These are phyloP conservation scores for Coelastrella sp. DNA, from an alignment of 139 green algal species.

Conservation along the genomic window DNA sequence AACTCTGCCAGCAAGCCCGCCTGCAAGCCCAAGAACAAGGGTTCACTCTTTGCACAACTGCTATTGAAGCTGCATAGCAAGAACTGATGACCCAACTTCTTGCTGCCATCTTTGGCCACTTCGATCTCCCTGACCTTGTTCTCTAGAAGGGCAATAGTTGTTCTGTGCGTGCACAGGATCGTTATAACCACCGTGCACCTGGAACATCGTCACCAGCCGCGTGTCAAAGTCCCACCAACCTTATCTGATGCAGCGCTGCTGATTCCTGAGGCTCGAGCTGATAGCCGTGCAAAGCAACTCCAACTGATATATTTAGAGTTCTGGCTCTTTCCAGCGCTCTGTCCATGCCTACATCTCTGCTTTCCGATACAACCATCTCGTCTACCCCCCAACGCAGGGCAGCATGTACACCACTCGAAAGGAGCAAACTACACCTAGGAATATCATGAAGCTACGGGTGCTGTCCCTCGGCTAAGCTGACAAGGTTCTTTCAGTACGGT, in stretches of 20 bases:
- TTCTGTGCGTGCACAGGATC: background rate
- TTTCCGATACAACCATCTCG: background rate
- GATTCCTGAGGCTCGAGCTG: background rate
- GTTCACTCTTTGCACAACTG: too few relatives aligned
- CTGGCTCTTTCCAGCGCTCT: background rate
- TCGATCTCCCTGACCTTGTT: constrained; percentile 18
- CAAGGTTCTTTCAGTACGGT: too few relatives aligned
- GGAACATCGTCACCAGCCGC: background rate
- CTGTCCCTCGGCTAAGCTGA: too few relatives aligned
- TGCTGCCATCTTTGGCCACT: background rate
- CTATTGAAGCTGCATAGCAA: too few relatives aligned
- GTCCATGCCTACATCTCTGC: background rate
- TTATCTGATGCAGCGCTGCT: background rate
- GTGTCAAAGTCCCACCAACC: too few relatives aligned
- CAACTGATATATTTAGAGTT: background rate
- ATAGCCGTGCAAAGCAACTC: background rate
- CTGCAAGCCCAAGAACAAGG: background rate
- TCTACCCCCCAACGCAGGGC: background rate
- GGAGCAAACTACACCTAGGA: background rate
- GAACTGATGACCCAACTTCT: constrained; percentile 6
- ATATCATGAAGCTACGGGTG: too few relatives aligned
- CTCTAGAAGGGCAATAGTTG: constrained; percentile 3
- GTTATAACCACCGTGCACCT: background rate
- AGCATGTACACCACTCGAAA: background rate
- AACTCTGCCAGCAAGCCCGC: background rate